Base-by-base conservation (phyloP, 2,329 filamentous ascomycete genomes). In the Fusarium pseudonygamai region DNA sequence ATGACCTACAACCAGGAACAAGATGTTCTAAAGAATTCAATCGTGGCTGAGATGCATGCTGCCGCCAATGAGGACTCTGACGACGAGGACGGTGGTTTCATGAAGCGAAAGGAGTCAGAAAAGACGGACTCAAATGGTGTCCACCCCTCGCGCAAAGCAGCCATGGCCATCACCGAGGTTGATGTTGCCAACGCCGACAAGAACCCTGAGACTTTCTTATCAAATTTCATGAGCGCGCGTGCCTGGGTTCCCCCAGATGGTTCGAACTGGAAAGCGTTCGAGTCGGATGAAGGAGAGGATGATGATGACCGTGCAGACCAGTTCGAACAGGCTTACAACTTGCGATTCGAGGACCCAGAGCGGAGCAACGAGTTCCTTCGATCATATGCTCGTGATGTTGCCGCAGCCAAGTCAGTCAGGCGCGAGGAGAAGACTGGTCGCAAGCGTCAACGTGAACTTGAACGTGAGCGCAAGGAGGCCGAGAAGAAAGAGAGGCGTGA, bases 311-410 rank as follows among this genome's bases (percentile, higher is more conserved):
- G 90, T 50, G 95, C 95, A 32, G 96, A 98, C 49, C 90, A 92
- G 69, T 97, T 96, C 78, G 96, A 99, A 83, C 89, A 93, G 73
- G 95, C 95, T 9, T 99, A 97, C 85, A 99, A 99, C 84, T 84
- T 98, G 83, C 93, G 96, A 39, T 99, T 99, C 79, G 96, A 99
- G 81, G 93, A 98, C 77, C 95, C 96, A 0, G 89, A 89, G 67
- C 95, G 93, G 79, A 91, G 93, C 77, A 98, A 98, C 79, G 94
- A 97, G 82, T 91, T 93, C 56, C 86, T 99, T 37, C 91, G 93
- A 78, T 94, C 95, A 11, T 97, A 98, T 83, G 93, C 96, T 63
- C 92, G 96, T 90, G 94, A 97, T 80, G 88, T 94, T 24, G 92
- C 93, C 42, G 92, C 92, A 43, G 91, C 92, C 71, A 93, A 93